These are phyloP conservation scores for Coffea canephora DNA, from an alignment of 257 asterid genomes.

Conservation along the genomic window DNA sequence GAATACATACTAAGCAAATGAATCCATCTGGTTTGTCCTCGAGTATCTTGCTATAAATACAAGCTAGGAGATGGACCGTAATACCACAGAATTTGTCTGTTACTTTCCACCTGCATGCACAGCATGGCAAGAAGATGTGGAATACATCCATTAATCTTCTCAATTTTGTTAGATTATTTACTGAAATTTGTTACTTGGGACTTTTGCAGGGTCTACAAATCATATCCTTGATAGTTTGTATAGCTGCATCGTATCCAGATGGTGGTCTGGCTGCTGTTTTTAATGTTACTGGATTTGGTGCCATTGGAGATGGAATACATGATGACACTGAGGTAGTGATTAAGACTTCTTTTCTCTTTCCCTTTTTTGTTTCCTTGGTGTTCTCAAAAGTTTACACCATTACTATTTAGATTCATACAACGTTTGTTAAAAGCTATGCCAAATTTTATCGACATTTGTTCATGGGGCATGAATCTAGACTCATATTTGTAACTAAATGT, in stretches of 20 bases:
- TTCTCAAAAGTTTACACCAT: neutral
- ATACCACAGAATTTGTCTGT: neutral
- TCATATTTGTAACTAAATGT: too few species aligned
- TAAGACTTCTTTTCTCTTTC: neutral
- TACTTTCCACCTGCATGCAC: neutral
- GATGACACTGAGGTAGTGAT: conserved; percentile 20
- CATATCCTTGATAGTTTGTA: neutral
- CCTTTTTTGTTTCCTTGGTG: neutral
- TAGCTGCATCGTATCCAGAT: conserved; percentile 2
- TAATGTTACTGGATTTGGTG: conserved; percentile 21
- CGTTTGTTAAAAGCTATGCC: too few species aligned
- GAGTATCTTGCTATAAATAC: conserved; percentile 3
- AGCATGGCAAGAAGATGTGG: neutral
- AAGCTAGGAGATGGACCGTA: neutral
- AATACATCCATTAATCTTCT: too few species aligned
- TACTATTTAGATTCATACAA: neutral
- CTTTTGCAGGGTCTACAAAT: conserved; percentile 15
- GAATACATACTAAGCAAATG: neutral
- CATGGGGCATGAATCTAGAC: neutral
- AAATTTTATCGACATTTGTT: too few species aligned
- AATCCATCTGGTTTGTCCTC: neutral
- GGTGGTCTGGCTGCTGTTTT: conserved; percentile 11
- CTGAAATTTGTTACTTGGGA: too few species aligned
- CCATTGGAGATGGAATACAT: conserved; percentile 23
- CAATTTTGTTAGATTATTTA: neutral